Base-by-base conservation (phyloP, 345 rosid genomes). In the Erysimum cheiranthoides region DNA sequence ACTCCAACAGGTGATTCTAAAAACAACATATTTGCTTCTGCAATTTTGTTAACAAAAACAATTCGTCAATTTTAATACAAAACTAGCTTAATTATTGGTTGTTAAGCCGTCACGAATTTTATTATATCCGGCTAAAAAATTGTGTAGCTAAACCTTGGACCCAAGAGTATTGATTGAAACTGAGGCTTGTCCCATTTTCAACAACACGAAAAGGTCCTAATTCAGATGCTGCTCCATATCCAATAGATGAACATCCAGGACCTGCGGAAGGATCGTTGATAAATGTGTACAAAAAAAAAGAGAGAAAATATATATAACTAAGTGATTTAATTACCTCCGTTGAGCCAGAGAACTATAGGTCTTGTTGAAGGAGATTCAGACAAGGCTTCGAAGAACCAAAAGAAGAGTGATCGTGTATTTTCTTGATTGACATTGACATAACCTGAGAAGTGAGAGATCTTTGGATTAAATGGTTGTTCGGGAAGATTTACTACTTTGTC, bases 1-100 rank as follows among this genome's bases (percentile, higher is more conserved):
- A 88, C 90, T 71, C 90, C 90, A 54, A 84, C 82, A 1, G 90
- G 93, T 57, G 93, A 86, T 68, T 88, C 93, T 54, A 88, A 82
- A 69, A 88, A 88, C 61, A 86, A 78, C 78, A 88, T 71, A 81
- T 85, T 88, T 18, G 87, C 85, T 72, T 82, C 90, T 88, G 85
- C 67, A 75, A 51, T 9, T 31, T 13, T 1, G 17, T 32, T 6
- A 4, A 25, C 8, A 65, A 21, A 16, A 31, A 1, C 1, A 0
- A 1, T 17, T 31, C 46, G 38, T 73, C 1, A 59, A 31, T 18
- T 56, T 60, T 9, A 1, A 8, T 12, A 6, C 8, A 28, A 14
- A 54, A 56, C 10, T 54, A 47, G 34, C 42, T 32, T 4, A 56
- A 31, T 10, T 17, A 11, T 38, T 54, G 56, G 56, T 65, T 46